Conservation (phyloP, 2,329 filamentous ascomycete genomes). For the Paecilomyces sp. region DNA sequence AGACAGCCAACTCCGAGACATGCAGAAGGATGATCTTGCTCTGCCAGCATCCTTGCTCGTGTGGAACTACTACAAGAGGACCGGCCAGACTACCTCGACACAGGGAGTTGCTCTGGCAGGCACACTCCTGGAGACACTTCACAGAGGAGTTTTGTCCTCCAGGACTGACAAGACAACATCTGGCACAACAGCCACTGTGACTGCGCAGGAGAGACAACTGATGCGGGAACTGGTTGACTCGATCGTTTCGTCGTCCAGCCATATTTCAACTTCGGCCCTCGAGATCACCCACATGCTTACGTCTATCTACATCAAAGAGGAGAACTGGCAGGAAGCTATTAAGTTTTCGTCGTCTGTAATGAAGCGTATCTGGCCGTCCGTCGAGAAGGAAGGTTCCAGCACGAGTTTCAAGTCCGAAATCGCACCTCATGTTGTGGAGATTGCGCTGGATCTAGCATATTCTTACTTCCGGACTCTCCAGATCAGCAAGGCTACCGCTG, state of each 20-base stretch:
- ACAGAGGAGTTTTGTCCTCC: conserved; percentile 9
- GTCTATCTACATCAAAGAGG: conserved; percentile 23
- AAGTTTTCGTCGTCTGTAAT: conserved; percentile 21
- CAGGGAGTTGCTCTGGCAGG: conserved; percentile 22
- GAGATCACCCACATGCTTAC: conserved; percentile 24
- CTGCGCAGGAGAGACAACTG: conserved; percentile 19
- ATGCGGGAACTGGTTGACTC: conserved; percentile 25
- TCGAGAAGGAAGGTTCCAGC: conserved; percentile 21
- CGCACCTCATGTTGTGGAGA: conserved; percentile 23
- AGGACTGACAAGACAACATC: conserved; percentile 8
- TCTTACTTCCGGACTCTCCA: conserved; percentile 26
- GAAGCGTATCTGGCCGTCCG: conserved; percentile 24
- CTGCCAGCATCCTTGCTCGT: conserved; percentile 22
- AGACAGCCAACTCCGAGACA: conserved; percentile 22
- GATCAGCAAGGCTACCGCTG: conserved; percentile 18
- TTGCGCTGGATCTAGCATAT: conserved; percentile 25
- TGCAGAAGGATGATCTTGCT: conserved; percentile 24
- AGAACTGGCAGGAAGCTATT: conserved; percentile 22
- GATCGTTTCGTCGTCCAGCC: conserved; percentile 18
- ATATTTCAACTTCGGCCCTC: conserved; percentile 18
- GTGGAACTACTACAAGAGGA: conserved; percentile 28
- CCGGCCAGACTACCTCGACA: conserved; percentile 19
- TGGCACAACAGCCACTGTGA: conserved; percentile 9
- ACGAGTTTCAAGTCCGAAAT: conserved; percentile 21
- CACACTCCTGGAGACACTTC: conserved; percentile 19